phyloP scores from a whole-genome alignment of 257 asterid species.

The Eucommia ulmoides region DNA sequence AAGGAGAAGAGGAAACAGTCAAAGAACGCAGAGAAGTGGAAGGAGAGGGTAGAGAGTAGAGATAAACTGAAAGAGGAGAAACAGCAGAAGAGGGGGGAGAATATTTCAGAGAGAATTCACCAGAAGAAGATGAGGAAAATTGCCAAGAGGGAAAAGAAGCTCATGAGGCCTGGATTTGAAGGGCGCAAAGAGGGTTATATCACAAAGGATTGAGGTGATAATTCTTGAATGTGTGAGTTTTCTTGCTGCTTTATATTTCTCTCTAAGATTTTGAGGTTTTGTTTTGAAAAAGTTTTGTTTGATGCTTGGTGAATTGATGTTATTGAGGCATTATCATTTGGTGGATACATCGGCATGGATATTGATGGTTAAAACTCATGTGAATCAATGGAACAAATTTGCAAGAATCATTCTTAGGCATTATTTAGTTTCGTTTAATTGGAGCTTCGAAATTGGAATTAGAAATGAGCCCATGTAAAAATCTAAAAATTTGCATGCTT shows the following conservation, averaged over 20 bases:
- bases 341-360: neutral
- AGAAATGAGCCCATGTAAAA: too few species aligned
- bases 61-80: slow-evolving; percentile 51
- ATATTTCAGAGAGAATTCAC: slow-evolving; percentile 54
- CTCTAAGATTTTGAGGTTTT: too few species aligned
- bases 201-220: slow-evolving; percentile 37
- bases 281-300: too few species aligned
- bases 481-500: too few species aligned
- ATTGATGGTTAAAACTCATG: too few species aligned
- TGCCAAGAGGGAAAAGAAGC: slow-evolving; percentile 87
- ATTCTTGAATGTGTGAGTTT: neutral
- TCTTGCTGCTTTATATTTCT: too few species aligned
- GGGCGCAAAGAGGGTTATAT: slow-evolving; percentile 66
- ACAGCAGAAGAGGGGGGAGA: slow-evolving; percentile 70
- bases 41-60: slow-evolving; percentile 51
- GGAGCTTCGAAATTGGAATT: too few species aligned
- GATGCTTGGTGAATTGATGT: too few species aligned
- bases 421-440: too few species aligned
- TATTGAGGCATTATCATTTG: neutral
- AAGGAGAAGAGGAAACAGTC: slow-evolving; percentile 64
- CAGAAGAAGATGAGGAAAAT: slow-evolving; percentile 72
- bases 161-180: slow-evolving; percentile 93
- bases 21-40: slow-evolving; percentile 74
- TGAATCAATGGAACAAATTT: too few species aligned
- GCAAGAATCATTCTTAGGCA: too few species aligned